Evolutionary conservation across 2,329 filamentous ascomycete genomes (phyloP), one percentile per base, ranked within the genome.

Genomic region (Colletotrichum sp.): DNA sequence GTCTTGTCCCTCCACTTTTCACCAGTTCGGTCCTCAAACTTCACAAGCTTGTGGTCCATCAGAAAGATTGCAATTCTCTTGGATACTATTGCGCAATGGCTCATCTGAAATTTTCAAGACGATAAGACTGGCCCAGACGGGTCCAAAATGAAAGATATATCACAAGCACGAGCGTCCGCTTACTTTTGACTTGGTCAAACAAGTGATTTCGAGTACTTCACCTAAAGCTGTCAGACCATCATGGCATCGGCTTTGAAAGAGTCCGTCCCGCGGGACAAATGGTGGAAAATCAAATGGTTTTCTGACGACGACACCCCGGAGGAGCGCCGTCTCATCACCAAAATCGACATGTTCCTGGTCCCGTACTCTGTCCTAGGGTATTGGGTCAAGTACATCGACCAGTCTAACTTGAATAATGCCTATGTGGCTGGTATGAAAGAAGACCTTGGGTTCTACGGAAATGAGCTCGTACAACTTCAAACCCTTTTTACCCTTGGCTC

Each of bases 281-380:
- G 84, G 84, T 85, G 83, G 72, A 80, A 86, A 15, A 79, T 85
- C 72, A 84, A 88, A 72, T 90, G 88, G 89, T 90, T 87, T 79
- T 81, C 88, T 8, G 82, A 86, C 32, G 82, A 87, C 9, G 90
- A 92, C 75, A 89, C 83, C 0, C 83, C 84, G 0, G 83, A 85
- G 57, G 86, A 87, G 76, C 81, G 83, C 7, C 80, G 77, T 12
- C 86, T 87, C 34, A 78, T 88, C 7, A 82, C 85, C 76, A 88
- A 87, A 78, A 78, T 88, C 3, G 86, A 88, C 49, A 83, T 83
- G 7, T 82, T 85, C 9, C 81, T 88, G 62, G 77, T 86, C 7
- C 79, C 78, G 19, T 78, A 80, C 30, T 87, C 87, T 19, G 80
- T 77, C 59, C 68, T 81, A 3, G 79, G 79, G 12, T 82, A 81